These are phyloP conservation scores for Penicillium carneum DNA, from an alignment of 2,329 filamentous ascomycete genomes.

Conservation along the genomic window DNA sequence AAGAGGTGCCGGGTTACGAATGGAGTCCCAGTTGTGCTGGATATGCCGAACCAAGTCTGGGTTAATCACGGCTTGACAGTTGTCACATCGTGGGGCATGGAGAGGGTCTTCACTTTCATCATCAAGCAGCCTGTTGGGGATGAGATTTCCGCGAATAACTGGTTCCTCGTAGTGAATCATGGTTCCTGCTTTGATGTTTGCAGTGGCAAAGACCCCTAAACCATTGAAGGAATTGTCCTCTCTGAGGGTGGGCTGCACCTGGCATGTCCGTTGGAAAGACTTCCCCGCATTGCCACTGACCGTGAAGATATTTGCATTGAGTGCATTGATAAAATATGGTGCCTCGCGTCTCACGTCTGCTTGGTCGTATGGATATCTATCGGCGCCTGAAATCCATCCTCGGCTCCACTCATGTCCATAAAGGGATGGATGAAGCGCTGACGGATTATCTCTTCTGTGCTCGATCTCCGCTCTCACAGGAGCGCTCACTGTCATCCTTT, in stretches of 20 bases:
- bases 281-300: not conserved
- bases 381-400: constrained; percentile 30
- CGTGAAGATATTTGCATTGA: constrained; percentile 38
- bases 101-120: constrained; percentile 2
- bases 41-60: not conserved
- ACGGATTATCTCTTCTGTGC: constrained; percentile 6
- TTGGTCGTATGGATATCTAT: constrained; percentile 41
- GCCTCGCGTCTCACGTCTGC: constrained; percentile 33
- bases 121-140: constrained; percentile 15
- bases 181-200: constrained; percentile 34
- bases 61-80: constrained; percentile 33
- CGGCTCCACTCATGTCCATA: constrained; percentile 39
- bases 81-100: constrained; percentile 37
- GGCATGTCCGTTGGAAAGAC: not conserved
- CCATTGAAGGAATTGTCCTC: constrained; percentile 11
- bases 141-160: constrained; percentile 46
- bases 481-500: constrained; percentile 24
- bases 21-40: not conserved
- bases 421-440: constrained; percentile 15
- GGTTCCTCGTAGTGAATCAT: constrained; percentile 47
- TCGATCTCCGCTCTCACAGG: constrained; percentile 11
- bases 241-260: constrained; percentile 15
- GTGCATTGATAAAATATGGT: constrained; percentile 26
- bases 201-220: constrained; percentile 41
- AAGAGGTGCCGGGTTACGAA: not conserved